A percentile compares a stretch with the other conserved stretches of the same genome.
Conservation (phyloP, 345 rosid species). For the Syzygium jambos region DNA sequence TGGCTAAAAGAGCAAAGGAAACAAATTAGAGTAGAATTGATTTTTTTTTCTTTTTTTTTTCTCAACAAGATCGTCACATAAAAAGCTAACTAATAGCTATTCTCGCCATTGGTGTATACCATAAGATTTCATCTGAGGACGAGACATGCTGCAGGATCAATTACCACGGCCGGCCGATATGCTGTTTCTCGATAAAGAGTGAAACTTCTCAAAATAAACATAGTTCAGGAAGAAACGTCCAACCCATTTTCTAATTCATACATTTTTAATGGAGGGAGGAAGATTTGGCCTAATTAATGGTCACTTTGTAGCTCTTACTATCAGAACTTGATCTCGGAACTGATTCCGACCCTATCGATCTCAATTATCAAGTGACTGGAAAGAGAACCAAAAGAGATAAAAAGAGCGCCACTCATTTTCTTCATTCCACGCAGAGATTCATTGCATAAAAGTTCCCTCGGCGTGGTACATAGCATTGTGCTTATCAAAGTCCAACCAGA, state of each 20-base stretch:
- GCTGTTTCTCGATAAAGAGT: neutral
- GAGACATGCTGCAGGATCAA: neutral
- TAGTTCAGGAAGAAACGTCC: constrained; percentile 1
- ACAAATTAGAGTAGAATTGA: neutral
- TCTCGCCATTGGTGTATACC: neutral
- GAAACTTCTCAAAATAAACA: constrained; percentile 2
- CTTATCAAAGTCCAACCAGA: neutral
- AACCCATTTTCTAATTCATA: neutral
- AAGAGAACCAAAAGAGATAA: neutral
- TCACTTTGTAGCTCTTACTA: neutral
- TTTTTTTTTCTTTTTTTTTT: neutral
- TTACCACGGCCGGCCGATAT: neutral
- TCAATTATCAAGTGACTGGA: neutral
- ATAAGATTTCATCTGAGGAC: neutral
- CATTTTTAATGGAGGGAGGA: neutral
- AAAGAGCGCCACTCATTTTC: neutral
- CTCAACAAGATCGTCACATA: neutral
- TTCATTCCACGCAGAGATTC: neutral
- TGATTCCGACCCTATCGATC: neutral
- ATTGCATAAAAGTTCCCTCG: neutral
- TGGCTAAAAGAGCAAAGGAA: neutral
- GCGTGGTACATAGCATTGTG: neutral
- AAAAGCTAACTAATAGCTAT: neutral
- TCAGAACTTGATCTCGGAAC: neutral
- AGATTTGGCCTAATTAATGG: neutral